A percentile compares a stretch with the other conserved stretches of the same genome.
Conservation (phyloP, 768 basidiomycete species). For the Leccinum boreale region DNA sequence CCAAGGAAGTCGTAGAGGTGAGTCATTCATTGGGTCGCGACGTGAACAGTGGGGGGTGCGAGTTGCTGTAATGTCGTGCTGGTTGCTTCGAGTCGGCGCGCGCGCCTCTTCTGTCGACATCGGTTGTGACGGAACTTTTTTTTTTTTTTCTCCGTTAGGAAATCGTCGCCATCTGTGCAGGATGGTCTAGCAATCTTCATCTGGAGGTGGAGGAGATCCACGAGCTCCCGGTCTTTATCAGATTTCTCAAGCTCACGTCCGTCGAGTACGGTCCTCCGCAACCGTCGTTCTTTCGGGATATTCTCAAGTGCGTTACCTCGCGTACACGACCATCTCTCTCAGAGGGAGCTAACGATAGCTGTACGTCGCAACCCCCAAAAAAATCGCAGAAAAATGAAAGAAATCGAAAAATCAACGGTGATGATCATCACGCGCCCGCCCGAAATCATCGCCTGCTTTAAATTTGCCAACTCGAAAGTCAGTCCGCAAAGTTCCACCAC, state of each 20-base stretch:
- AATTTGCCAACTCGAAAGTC: slow-evolving; percentile 17
- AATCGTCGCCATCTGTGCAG: slow-evolving; percentile 51
- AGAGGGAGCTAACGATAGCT: neutral
- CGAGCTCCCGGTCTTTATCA: slow-evolving; percentile 46
- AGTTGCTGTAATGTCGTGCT: neutral
- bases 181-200: slow-evolving; percentile 51
- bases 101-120: neutral
- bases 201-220: slow-evolving; percentile 57
- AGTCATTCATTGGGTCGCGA: slow-evolving; percentile 1
- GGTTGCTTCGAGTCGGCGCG: neutral
- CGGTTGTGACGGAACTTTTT: neutral
- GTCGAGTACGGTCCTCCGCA: slow-evolving; percentile 38
- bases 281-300: slow-evolving; percentile 34
- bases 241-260: slow-evolving; percentile 34
- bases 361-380: neutral
- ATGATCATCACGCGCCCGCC: slow-evolving; percentile 67
- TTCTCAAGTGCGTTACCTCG: slow-evolving; percentile 23
- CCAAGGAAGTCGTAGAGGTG: slow-evolving; percentile 26
- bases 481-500: neutral
- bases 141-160: slow-evolving; percentile 36
- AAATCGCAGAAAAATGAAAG: slow-evolving; percentile 23
- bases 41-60: neutral
- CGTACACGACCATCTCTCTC: neutral
- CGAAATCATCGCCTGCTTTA: slow-evolving; percentile 59
- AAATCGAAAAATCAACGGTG: slow-evolving; percentile 28